Percentiles rank a stretch among this genome's conserved stretches.
Conservation (phyloP, 2,329 filamentous ascomycete genomes). For the Chaetomium strumarium region DNA sequence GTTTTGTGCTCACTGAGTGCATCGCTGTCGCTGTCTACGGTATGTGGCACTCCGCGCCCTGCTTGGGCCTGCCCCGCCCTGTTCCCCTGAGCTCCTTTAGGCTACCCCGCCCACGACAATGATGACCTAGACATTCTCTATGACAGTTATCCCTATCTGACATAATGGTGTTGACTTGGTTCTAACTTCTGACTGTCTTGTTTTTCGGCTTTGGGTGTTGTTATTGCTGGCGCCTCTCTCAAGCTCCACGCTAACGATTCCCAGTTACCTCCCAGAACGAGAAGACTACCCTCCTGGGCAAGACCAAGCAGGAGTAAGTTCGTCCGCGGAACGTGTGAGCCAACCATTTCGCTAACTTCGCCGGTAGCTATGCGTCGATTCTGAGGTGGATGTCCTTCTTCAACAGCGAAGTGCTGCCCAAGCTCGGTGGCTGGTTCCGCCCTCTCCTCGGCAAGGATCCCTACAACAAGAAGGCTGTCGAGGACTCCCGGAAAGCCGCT, state of each 20-base stretch:
- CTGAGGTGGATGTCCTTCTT: slow-evolving; percentile 97
- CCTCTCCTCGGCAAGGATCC: slow-evolving; percentile 74
- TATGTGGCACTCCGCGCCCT: slow-evolving; percentile 53
- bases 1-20: slow-evolving; percentile 80
- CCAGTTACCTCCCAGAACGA: slow-evolving; percentile 98
- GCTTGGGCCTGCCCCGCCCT: slow-evolving; percentile 9
- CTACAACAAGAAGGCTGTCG: slow-evolving; percentile 98
- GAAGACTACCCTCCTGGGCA: slow-evolving; percentile 98
- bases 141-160: slow-evolving; percentile 99
- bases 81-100: slow-evolving; percentile 13
- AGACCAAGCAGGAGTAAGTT: slow-evolving; percentile 96
- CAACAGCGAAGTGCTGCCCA: slow-evolving; percentile 77
- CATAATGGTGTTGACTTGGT: slow-evolving; percentile 72
- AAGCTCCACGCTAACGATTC: slow-evolving; percentile 19
- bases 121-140: slow-evolving; percentile 68
- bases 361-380: slow-evolving; percentile 77
- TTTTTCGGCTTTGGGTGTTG: slow-evolving; percentile 29
- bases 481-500: slow-evolving; percentile 67
- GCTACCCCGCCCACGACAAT: slow-evolving; percentile 31
- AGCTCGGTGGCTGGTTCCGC: slow-evolving; percentile 74
- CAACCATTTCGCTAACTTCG: slow-evolving; percentile 4
- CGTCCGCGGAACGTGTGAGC: neutral
- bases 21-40: slow-evolving; percentile 97
- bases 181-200: slow-evolving; percentile 69
- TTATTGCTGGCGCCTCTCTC: slow-evolving; percentile 21